Conservation (phyloP, 768 basidiomycete species). For the Mycena latifolia region DNA sequence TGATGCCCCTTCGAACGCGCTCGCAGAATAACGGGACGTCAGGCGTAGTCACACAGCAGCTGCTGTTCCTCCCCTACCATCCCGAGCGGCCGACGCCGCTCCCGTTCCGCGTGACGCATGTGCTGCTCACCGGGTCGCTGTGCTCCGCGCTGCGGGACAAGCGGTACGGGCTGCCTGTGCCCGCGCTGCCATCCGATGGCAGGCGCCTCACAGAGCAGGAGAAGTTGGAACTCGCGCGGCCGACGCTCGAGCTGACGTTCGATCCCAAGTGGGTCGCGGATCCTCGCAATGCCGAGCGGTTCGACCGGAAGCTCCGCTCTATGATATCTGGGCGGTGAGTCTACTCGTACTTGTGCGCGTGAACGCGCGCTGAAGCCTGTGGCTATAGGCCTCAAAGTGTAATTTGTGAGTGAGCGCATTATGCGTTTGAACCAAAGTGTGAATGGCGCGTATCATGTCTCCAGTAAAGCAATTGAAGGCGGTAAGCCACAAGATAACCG, state of each 20-base stretch:
- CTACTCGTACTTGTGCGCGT: background rate
- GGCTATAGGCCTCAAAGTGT: slow-evolving; percentile 43
- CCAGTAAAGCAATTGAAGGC: slow-evolving; percentile 49
- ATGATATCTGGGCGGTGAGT: slow-evolving; percentile 41
- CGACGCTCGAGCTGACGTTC: slow-evolving; percentile 45
- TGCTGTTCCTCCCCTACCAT: slow-evolving; percentile 57
- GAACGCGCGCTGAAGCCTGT: no score
- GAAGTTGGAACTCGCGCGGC: slow-evolving; percentile 45
- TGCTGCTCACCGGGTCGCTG: slow-evolving; percentile 53
- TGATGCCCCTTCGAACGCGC: no score
- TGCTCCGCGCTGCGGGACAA: slow-evolving; percentile 37
- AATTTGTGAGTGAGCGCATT: slow-evolving; percentile 40
- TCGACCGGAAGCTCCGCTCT: slow-evolving; percentile 42
- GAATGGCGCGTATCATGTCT: slow-evolving; percentile 3
- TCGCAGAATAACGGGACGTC: background rate
- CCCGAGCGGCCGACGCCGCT: slow-evolving; percentile 47
- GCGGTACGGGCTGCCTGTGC: slow-evolving; percentile 42
- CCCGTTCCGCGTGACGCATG: slow-evolving; percentile 55
- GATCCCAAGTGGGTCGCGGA: slow-evolving; percentile 51
- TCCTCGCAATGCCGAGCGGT: slow-evolving; percentile 42
- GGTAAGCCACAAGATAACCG: slow-evolving; percentile 36
- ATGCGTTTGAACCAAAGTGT: background rate
- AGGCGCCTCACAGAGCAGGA: slow-evolving; percentile 43
- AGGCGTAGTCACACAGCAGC: slow-evolving; percentile 60
- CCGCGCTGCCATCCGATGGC: slow-evolving; percentile 28